Evolutionary conservation across 441 rosid species (phyloP), one percentile per base, ranked within the genome.

Genomic region (Eutrema salsugineum): DNA sequence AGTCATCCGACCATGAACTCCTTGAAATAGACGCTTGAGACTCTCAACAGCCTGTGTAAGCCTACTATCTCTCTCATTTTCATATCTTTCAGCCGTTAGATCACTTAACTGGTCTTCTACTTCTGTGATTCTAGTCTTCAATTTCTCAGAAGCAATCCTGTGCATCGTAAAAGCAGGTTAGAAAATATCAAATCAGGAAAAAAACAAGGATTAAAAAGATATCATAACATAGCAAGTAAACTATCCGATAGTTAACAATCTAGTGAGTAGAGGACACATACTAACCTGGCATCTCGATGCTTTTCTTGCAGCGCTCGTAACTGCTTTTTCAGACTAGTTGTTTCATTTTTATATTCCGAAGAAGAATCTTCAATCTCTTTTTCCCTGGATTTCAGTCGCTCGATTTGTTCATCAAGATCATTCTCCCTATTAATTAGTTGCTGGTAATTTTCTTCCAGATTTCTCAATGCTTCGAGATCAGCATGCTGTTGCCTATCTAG

Each of bases 1-100:
- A 74, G 97, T 93, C 83, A 96, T 92, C 69, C 98, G 97, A 75
- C 99, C 99, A 80, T 90, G 97, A 81, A 96, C 98, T 68, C 99
- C 98, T 77, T 77, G 97, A 83, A 88, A 91, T 35, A 96, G 83
- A 70, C 98, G 94, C 77, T 90, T 91, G 48, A 96, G 97, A 60
- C 88, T 83, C 62, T 96, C 97, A 77, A 96, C 97, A 59, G 99
- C 93, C 80, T 96, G 88, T 71, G 97, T 87, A 83, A 91, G 53
- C 82, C 87, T 81, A 73, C 93, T 87, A 84, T 93, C 99, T 80
- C 98, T 86, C 87, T 96, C 97, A 51, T 81, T 93, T 81, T 96
- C 99, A 84, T 88, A 76, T 71, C 96, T 87, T 75, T 93, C 98
- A 65, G 99, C 99, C 77, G 86, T 89, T 76, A 91, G 83, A 77